phyloP scores from a whole-genome alignment of 345 rosid species.

The Eucalyptus regnans region DNA sequence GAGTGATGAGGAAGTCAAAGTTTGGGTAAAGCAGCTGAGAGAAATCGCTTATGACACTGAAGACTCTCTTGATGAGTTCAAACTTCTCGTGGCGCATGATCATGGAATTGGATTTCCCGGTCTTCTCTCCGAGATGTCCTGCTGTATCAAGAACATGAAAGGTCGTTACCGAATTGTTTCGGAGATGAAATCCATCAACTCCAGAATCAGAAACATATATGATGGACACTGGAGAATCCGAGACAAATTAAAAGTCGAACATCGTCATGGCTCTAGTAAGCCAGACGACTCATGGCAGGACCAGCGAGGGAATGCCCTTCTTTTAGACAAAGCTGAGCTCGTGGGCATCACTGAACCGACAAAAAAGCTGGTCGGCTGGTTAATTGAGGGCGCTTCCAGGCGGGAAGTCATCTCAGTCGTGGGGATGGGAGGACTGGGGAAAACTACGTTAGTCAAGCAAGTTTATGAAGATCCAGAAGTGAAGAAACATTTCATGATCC shows the following conservation, averaged over 20 bases:
- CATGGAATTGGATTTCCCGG: background rate
- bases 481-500: too few species aligned
- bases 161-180: conserved; percentile 5
- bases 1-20: conserved; percentile 5
- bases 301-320: too few species aligned
- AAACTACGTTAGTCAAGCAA: too few species aligned
- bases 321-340: too few species aligned
- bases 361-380: too few species aligned
- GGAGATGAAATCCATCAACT: conserved; percentile 5
- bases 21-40: conserved; percentile 20
- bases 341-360: too few species aligned
- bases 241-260: background rate
- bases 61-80: conserved; percentile 18
- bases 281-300: too few species aligned
- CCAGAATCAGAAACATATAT: background rate
- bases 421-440: too few species aligned
- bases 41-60: conserved; percentile 21
- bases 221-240: conserved; percentile 5
- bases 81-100: conserved; percentile 2
- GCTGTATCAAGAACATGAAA: conserved; percentile 9
- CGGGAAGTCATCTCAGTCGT: too few species aligned
- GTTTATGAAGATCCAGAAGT: too few species aligned
- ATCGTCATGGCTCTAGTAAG: background rate
- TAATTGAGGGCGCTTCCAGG: too few species aligned
- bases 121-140: background rate